These are phyloP conservation scores for Emergomyces pasteurianus DNA, from an alignment of 2,329 filamentous ascomycete genomes.

Conservation along the genomic window DNA sequence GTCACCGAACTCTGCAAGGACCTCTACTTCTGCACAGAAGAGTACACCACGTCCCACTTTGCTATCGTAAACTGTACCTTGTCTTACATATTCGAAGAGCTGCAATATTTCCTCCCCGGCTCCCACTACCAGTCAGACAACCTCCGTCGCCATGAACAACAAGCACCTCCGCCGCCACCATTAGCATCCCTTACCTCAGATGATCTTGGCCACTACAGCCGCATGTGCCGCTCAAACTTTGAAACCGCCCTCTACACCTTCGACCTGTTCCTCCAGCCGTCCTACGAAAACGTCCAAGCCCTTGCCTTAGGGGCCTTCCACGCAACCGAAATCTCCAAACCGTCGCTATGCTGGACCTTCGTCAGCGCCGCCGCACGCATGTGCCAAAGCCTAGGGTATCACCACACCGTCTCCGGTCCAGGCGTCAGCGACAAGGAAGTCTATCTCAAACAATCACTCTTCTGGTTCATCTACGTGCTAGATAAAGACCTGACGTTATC, in stretches of 20 bases:
- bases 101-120: conserved; percentile 10
- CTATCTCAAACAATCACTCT: conserved; percentile 29
- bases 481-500: conserved; percentile 49
- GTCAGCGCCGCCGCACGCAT: conserved; percentile 47
- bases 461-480: conserved; percentile 49
- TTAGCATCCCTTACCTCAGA: conserved; percentile 7
- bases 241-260: conserved; percentile 37
- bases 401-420: conserved; percentile 30
- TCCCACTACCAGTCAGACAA: background rate
- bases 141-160: background rate
- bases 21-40: conserved; percentile 33
- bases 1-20: conserved; percentile 30
- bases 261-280: conserved; percentile 46
- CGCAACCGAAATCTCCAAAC: conserved; percentile 49
- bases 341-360: conserved; percentile 53
- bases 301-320: conserved; percentile 49
- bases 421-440: conserved; percentile 13
- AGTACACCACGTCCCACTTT: conserved; percentile 29
- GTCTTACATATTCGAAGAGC: conserved; percentile 27
- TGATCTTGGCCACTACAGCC: conserved; percentile 20
- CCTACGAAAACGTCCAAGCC: conserved; percentile 45
- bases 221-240: conserved; percentile 33
- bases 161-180: background rate
- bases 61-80: conserved; percentile 29
- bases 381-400: conserved; percentile 52